These are phyloP conservation scores for Dalechampia spathulata DNA, from an alignment of 441 rosid genomes.

Conservation along the genomic window DNA sequence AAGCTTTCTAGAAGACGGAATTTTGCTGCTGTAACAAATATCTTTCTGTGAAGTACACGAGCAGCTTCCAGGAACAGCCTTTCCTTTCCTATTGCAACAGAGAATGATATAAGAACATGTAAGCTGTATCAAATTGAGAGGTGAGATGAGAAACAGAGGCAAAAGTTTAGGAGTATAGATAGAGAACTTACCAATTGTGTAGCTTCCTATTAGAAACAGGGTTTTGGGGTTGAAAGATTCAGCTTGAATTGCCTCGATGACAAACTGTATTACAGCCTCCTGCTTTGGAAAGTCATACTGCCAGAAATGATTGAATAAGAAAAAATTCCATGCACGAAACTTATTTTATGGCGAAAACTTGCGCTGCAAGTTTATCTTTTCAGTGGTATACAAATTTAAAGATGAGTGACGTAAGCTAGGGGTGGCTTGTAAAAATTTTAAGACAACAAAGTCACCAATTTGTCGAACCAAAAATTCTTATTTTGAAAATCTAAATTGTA, in stretches of 20 bases:
- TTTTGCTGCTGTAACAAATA: conserved; percentile 64
- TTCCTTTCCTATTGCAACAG: conserved; percentile 60
- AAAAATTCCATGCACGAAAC: neutral
- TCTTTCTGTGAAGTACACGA: conserved; percentile 59
- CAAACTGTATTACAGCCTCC: conserved; percentile 88
- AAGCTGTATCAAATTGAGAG: neutral
- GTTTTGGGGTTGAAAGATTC: conserved; percentile 87
- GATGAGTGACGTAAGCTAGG: neutral
- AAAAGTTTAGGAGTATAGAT: neutral
- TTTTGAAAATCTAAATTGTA: too few relatives aligned
- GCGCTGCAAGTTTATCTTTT: neutral
- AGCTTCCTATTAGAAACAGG: conserved; percentile 87
- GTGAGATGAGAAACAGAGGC: neutral
- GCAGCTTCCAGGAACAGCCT: conserved; percentile 91
- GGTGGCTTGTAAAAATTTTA: too few relatives aligned
- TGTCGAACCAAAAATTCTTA: too few relatives aligned
- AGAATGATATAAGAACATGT: conserved; percentile 1
- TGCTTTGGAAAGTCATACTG: conserved; percentile 97
- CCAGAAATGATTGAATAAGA: conserved; percentile 18
- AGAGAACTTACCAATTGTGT: conserved; percentile 64
- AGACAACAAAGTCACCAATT: too few relatives aligned
- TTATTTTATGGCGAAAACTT: neutral
- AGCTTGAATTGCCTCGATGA: conserved; percentile 91
- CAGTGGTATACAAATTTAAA: neutral
- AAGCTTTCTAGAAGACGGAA: conserved; percentile 64